These are phyloP conservation scores for Cronartium ribicola DNA, from an alignment of 1,284 basidiomycete genomes.

Conservation along the genomic window DNA sequence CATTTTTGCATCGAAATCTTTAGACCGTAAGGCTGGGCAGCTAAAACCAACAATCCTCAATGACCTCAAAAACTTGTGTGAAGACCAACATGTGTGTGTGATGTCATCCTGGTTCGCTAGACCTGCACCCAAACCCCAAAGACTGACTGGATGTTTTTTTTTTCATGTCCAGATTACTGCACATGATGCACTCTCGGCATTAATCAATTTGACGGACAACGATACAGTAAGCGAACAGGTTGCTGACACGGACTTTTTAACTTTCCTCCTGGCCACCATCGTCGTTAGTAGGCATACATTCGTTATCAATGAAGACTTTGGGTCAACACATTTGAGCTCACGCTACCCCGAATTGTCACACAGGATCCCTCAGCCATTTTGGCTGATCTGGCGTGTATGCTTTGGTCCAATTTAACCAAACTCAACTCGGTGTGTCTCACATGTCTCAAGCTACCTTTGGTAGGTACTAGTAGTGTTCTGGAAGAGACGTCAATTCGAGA, in stretches of 20 bases:
- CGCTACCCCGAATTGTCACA: background rate
- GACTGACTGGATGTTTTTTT: background rate
- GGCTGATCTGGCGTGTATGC: slow-evolving; percentile 91
- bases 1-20: slow-evolving; percentile 66
- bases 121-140: slow-evolving; percentile 60
- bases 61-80: slow-evolving; percentile 56
- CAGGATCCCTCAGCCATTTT: slow-evolving; percentile 84
- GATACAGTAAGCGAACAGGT: slow-evolving; percentile 66
- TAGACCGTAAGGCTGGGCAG: slow-evolving; percentile 42
- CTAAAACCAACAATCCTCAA: slow-evolving; percentile 47
- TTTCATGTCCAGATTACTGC: slow-evolving; percentile 66
- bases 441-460: slow-evolving; percentile 61
- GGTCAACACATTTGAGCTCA: background rate
- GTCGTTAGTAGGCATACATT: slow-evolving; percentile 60
- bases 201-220: slow-evolving; percentile 90
- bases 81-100: slow-evolving; percentile 68
- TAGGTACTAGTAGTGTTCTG: background rate
- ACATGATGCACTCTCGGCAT: slow-evolving; percentile 88
- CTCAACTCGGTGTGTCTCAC: slow-evolving; percentile 63
- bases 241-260: slow-evolving; percentile 69
- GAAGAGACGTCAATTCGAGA: slow-evolving; percentile 15
- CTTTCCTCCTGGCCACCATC: slow-evolving; percentile 84
- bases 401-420: slow-evolving; percentile 87
- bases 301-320: background rate
- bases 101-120: slow-evolving; percentile 50